These are phyloP conservation scores for Polytrichum commune DNA, from an alignment of 225 moss, liverwort and hornwort genomes.

Conservation along the genomic window DNA sequence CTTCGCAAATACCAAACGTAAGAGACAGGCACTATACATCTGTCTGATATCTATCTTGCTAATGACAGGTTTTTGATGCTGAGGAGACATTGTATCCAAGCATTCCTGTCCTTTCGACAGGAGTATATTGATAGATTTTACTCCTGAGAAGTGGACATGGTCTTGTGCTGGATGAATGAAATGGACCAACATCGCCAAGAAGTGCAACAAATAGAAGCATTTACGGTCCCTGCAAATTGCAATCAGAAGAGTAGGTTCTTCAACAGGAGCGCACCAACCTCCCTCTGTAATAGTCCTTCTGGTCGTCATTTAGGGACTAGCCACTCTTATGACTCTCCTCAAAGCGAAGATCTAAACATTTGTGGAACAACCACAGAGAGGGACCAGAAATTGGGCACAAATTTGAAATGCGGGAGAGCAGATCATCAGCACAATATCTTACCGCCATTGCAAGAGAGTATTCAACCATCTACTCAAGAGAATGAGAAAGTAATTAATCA, in stretches of 20 bases:
- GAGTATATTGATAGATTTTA: too few species aligned
- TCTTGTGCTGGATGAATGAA: conserved; percentile 6
- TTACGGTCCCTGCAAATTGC: background rate
- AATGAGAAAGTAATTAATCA: background rate
- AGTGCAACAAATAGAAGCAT: background rate
- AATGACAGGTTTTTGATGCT: too few species aligned
- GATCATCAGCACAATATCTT: background rate
- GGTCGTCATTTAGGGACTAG: background rate
- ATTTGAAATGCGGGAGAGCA: background rate
- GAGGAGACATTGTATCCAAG: too few species aligned
- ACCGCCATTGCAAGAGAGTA: background rate
- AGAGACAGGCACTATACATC: too few species aligned
- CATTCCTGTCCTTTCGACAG: too few species aligned
- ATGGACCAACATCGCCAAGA: conserved; percentile 6
- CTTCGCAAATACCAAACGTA: too few species aligned
- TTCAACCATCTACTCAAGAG: background rate
- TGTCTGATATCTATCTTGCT: too few species aligned
- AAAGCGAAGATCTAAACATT: background rate
- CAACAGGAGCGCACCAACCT: background rate
- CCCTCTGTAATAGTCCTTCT: background rate
- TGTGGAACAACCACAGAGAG: background rate
- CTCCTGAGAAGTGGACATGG: background rate
- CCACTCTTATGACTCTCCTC: background rate
- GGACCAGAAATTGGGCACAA: background rate
- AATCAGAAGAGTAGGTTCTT: too few species aligned